Base-by-base conservation (phyloP, 257 asterid species). In the Fraxinus cuspidata region DNA sequence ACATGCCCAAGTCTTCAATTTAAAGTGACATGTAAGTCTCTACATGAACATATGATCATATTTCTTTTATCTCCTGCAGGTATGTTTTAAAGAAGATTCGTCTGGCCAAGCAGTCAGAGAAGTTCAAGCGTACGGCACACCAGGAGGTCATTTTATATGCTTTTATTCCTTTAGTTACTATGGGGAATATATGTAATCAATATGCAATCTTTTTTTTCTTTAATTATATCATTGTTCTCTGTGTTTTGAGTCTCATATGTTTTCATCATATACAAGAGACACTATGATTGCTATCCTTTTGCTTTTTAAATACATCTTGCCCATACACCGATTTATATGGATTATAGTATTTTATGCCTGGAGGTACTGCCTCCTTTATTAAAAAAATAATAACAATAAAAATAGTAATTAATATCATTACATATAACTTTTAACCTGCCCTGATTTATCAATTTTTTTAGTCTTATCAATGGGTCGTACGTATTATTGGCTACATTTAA, bases 1-100 rank as follows among this genome's bases (percentile, higher is more conserved):
- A 60, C 29, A 12, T 47, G 56, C 19, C n/a, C 5, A 15, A 18
- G 32, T 77, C 66, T 76, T 25, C 40, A 51, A 51, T 21, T n/a
- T 3, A 74, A n/a, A n/a, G 53, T 66, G 31, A 2, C 29, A 35
- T 44, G 68, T 44, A 34, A 64, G 18, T 37, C 4, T 63, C 25
- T 76, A 18, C 13, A 58, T 74, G 68, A 42, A 73, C 65, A 44
- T 81, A 80, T 72, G 15, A 4, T 74, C 32, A 69, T 19, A 21
- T 12, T 69, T 72, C 51, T 71, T 28, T 77, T 27, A 23, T 79
- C 77, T 75, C 18, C 44, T 49, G 23, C 80, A 96, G 98, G 86
- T 96, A 90, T 44, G 97, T 93, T 75, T 76, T 96, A 67, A 96
- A 96, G 93, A 96, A 96, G 87, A 89, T 93, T 53, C 93, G 89